These are phyloP conservation scores for Arthroderma sp. DNA, from an alignment of 2,329 filamentous ascomycete species.

Conservation along the genomic window DNA sequence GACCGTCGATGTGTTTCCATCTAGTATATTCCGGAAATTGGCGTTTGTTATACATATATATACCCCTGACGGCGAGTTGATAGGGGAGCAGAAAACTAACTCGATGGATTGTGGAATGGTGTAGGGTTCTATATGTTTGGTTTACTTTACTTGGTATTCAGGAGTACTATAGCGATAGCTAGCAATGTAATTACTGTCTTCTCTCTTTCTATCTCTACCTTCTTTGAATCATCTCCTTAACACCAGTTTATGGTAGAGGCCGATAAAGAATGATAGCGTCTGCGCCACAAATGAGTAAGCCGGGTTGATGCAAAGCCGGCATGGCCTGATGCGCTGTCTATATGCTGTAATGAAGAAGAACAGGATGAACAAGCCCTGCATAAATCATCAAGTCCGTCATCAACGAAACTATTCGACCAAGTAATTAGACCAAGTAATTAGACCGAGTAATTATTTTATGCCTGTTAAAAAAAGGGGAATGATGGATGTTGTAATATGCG, in stretches of 20 bases:
- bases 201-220: not conserved
- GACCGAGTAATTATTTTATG: too few species aligned
- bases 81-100: not conserved
- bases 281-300: not conserved
- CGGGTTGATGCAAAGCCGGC: not conserved
- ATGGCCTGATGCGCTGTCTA: slow-evolving; percentile 1
- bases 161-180: not conserved
- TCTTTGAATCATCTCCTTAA: too few species aligned
- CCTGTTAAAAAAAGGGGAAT: not conserved
- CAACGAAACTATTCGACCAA: too few species aligned
- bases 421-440: too few species aligned
- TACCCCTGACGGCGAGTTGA: not conserved
- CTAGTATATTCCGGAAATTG: not conserved
- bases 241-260: too few species aligned
- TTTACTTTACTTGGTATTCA: not conserved
- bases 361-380: not conserved
- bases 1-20: too few species aligned
- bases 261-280: too few species aligned
- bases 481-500: not conserved
- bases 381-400: too few species aligned
- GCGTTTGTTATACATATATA: not conserved
- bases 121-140: not conserved
- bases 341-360: not conserved
- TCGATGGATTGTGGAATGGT: not conserved
- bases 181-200: not conserved